phyloP scores from a whole-genome alignment of 2,329 filamentous ascomycete species.

The Helotiales sp. region DNA sequence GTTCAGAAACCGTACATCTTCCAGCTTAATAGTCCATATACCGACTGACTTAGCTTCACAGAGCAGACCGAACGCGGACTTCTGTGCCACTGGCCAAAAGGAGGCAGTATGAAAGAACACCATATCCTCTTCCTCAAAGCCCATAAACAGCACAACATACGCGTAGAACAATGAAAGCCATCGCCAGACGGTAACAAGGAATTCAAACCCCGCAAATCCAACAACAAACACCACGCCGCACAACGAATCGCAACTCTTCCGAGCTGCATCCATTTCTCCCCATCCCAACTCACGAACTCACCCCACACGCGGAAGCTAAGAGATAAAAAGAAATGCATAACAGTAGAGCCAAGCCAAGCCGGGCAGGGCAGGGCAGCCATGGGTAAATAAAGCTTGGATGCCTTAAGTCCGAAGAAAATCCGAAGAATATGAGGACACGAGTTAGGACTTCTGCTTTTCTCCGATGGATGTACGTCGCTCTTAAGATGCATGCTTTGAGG shows the following conservation, averaged over 20 bases:
- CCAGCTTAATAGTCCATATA: neutral
- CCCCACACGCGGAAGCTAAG: neutral
- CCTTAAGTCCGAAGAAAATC: slow-evolving; percentile 13
- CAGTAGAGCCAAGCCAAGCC: too few relatives aligned
- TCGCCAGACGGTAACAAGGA: neutral
- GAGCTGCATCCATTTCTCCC: neutral
- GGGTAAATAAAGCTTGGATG: slow-evolving; percentile 2
- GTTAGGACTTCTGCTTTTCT: neutral
- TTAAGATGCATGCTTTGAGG: neutral
- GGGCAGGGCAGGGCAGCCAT: neutral
- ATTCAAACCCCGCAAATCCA: slow-evolving; percentile 2
- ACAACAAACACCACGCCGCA: neutral
- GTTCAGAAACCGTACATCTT: too few relatives aligned
- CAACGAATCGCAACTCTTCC: neutral
- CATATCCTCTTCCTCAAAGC: neutral
- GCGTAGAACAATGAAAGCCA: neutral
- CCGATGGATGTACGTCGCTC: neutral
- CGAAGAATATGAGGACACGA: slow-evolving; percentile 1
- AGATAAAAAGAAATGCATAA: neutral
- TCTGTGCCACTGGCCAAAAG: neutral
- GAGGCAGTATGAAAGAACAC: neutral
- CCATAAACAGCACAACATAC: neutral
- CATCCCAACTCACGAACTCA: too few relatives aligned
- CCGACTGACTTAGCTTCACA: neutral
- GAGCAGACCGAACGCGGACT: neutral